Base-by-base conservation (phyloP, 2,329 filamentous ascomycete genomes). In the Rutstroemia sp. region DNA sequence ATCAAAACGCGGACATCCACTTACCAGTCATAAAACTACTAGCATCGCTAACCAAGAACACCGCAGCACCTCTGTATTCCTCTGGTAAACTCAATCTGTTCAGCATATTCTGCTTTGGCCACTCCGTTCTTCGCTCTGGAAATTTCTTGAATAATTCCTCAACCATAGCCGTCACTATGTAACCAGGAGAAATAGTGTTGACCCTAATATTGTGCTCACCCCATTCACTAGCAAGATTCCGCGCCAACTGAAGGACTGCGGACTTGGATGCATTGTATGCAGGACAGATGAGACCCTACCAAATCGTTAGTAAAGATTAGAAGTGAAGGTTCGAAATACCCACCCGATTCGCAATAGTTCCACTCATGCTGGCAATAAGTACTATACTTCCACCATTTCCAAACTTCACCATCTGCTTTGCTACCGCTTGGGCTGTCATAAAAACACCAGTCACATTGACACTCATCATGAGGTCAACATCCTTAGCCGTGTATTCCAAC, bases 61-160 rank as follows among this genome's bases (percentile, higher is more conserved):
- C 79, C 2, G 84, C 85, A 1, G 86, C 84, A 4, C 86, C 86
- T 49, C 85, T 80, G 70, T 87, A 89, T 70, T 91, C 87, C 49
- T 83, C 75, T 0, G 87, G 86, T 21, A 72, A 73, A 66, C 85
- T 87, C 58, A 90, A 74, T 37, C 83, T 79, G 27, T 80, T 83
- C 53, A 95, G 77, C 90, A 95, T 94, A 72, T 95, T 95, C 72
- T 92, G 85, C 65, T 79, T 86, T 16, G 88, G 82, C 91, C 91
- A 95, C 59, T 85, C 79, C 25, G 71, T 71, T 59, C 74, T 74
- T 53, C 81, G 77, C 66, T 91, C 87, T 0, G 90, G 90, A 62
- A 82, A 88, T 61, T 87, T 78, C 62, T 84, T 78, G 66, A 96
- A 94, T 34, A 95, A 79, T 57, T 82, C 80, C 69, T 89, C 82